Base-by-base conservation (phyloP, 805 yeast species). In the Starmera dryadoides region DNA sequence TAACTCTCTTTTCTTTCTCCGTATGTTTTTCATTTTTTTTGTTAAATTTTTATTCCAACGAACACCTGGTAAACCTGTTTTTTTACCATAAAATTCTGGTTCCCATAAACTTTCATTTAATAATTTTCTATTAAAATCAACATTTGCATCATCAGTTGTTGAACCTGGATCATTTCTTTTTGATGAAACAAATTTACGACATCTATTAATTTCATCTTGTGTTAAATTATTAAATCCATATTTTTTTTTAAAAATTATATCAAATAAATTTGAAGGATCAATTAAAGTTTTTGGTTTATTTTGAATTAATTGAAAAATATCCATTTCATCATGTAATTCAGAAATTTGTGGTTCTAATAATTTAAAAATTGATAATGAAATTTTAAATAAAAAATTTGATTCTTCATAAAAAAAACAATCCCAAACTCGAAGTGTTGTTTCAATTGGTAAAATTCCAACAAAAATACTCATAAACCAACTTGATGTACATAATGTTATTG, bases 381-480 rank as follows among this genome's bases (percentile, higher is more conserved):
- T 73, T 42, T 95, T 77, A 64, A 88, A 93, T 15, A 93, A 66
- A 10, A 93, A 76, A 52, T 86, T 86, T 2, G 95, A 81, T 22
- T 87, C 96, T 57, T 91, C 98, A 55, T 84, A 87, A 68, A 94
- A 89, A 36, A 91, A 63, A 45, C 94, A 86, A 60, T 93, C 98
- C 98, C 98, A 91, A 0, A 93, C 81, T 40, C 98, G 66, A 33
- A 93, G 64, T 8, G 87, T 82, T 0, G 94, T 76, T 54, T 93
- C 98, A 18, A 87, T 77, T 0, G 98, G 98, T 20, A 93, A 61
- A 1, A 82, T 78, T 0, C 95, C 96, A 28, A 93, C 87, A 61
- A 85, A 93, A n/a, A 86, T 75, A 51, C 96, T 85, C 98, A 93
- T 91, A 56, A 93, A 93, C 98, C 98, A 93, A 39, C 95, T 80